phyloP scores from a whole-genome alignment of 2,329 filamentous ascomycete species.

The Fusarium mangiferae region DNA sequence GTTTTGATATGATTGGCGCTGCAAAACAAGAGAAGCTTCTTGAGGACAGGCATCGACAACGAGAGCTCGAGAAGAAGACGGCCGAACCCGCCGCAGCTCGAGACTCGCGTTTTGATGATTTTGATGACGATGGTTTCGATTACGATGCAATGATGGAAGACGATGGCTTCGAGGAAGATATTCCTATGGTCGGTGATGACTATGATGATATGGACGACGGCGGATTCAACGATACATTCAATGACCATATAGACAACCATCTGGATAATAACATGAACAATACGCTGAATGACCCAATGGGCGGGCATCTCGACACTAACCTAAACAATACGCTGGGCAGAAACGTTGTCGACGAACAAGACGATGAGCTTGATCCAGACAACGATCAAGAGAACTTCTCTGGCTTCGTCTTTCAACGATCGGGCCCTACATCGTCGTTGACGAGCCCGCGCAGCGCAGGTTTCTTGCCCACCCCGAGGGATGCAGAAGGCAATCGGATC shows the following conservation, averaged over 20 bases:
- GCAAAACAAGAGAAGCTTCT: slow-evolving; percentile 75
- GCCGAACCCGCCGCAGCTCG: slow-evolving; percentile 51
- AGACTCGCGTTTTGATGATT: slow-evolving; percentile 69
- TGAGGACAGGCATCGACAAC: slow-evolving; percentile 77
- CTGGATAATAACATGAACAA: slow-evolving; percentile 19
- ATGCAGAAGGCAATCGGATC: slow-evolving; percentile 64
- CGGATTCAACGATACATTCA: slow-evolving; percentile 42
- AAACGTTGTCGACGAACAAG: slow-evolving; percentile 41
- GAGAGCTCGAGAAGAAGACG: slow-evolving; percentile 69
- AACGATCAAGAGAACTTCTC: slow-evolving; percentile 67
- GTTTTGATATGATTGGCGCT: slow-evolving; percentile 81
- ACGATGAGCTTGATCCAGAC: slow-evolving; percentile 39
- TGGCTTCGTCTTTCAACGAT: slow-evolving; percentile 67
- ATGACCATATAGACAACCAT: slow-evolving; percentile 5
- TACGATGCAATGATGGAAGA: slow-evolving; percentile 74
- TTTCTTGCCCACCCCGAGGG: slow-evolving; percentile 63
- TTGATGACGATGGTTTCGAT: slow-evolving; percentile 69
- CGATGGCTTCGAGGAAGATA: slow-evolving; percentile 69
- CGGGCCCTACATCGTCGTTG: slow-evolving; percentile 61
- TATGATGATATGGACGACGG: slow-evolving; percentile 45
- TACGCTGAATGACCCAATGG: slow-evolving; percentile 25
- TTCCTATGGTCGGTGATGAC: slow-evolving; percentile 45
- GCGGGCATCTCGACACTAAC: slow-evolving; percentile 27
- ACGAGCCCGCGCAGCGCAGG: slow-evolving; percentile 61
- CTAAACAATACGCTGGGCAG: slow-evolving; percentile 28